Percentiles rank a stretch among this genome's conserved stretches.
Evolutionary conservation across 1,139 yeast species (phyloP).

Genomic region (Komagataea norvegica): DNA sequence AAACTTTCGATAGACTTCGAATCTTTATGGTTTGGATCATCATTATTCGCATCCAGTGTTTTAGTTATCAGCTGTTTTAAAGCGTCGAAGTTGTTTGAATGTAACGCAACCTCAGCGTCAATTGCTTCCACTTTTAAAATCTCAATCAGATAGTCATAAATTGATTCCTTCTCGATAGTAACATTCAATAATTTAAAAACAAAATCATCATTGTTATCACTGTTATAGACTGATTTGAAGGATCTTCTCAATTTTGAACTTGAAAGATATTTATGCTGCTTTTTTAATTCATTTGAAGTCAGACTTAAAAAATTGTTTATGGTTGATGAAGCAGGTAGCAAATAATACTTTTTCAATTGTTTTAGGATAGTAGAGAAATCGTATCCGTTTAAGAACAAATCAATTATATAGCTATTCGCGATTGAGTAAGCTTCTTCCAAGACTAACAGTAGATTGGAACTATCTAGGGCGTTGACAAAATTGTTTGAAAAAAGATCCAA

Average conservation of each 20-base stretch:
- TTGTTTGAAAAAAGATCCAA: constrained; percentile 22
- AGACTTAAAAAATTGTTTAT: constrained; percentile 36
- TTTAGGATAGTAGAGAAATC: constrained; percentile 44
- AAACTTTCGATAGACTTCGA: constrained; percentile 21
- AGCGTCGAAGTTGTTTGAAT: constrained; percentile 36
- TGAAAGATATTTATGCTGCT: constrained; percentile 35
- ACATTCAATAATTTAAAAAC: constrained; percentile 27
- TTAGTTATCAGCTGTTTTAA: constrained; percentile 38
- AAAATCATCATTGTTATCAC: constrained; percentile 15
- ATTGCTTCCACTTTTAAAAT: constrained; percentile 61
- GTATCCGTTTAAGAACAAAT: constrained; percentile 58
- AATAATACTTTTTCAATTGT: constrained; percentile 49
- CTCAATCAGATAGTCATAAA: constrained; percentile 58
- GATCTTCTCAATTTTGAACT: constrained; percentile 35
- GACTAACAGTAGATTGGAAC: constrained; percentile 52
- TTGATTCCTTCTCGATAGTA: constrained; percentile 31
- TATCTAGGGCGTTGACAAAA: constrained; percentile 44
- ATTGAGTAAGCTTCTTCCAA: constrained; percentile 60
- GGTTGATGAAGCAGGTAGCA: constrained; percentile 34
- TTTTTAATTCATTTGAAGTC: constrained; percentile 38
- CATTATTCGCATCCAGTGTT: constrained; percentile 31
- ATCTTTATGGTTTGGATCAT: constrained; percentile 25
- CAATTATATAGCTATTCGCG: constrained; percentile 62
- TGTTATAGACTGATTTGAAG: constrained; percentile 16
- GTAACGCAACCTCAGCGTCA: constrained; percentile 51